A percentile compares a stretch with the other conserved stretches of the same genome.
Evolutionary conservation across 2,329 filamentous ascomycete genomes (phyloP).

Genomic region (Botryotinia globosa): DNA sequence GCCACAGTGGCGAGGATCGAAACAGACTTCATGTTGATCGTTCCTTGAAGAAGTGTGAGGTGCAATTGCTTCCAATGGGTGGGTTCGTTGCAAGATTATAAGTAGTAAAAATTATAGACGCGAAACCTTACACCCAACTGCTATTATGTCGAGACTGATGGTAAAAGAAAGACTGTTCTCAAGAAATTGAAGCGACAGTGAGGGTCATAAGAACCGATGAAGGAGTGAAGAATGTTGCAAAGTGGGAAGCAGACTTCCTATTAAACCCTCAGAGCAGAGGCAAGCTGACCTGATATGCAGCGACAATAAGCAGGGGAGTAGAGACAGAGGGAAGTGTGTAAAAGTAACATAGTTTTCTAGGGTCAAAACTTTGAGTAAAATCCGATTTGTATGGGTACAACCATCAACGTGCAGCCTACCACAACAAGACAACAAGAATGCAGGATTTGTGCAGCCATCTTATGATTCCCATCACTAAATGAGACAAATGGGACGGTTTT

Average conservation of each 20-base stretch:
- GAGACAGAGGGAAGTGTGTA: background rate
- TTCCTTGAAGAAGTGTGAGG: background rate
- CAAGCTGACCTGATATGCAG: conserved; percentile 7
- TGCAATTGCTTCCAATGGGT: background rate
- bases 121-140: background rate
- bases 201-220: conserved; percentile 2
- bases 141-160: background rate
- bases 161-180: conserved; percentile 4
- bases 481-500: background rate
- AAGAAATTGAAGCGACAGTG: conserved; percentile 13
- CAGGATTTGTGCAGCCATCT: conserved; percentile 12
- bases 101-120: background rate
- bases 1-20: conserved; percentile 21
- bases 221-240: background rate
- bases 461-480: conserved; percentile 17
- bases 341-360: background rate
- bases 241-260: background rate
- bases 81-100: background rate
- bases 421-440: conserved; percentile 22
- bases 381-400: background rate
- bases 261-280: conserved; percentile 3
- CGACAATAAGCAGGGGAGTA: background rate
- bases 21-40: conserved; percentile 27
- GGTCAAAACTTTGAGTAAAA: background rate
- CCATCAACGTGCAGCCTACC: conserved; percentile 1